Base-by-base conservation (phyloP, 371 early-diverging fungal species). In the Rhizopus arrhizus region DNA sequence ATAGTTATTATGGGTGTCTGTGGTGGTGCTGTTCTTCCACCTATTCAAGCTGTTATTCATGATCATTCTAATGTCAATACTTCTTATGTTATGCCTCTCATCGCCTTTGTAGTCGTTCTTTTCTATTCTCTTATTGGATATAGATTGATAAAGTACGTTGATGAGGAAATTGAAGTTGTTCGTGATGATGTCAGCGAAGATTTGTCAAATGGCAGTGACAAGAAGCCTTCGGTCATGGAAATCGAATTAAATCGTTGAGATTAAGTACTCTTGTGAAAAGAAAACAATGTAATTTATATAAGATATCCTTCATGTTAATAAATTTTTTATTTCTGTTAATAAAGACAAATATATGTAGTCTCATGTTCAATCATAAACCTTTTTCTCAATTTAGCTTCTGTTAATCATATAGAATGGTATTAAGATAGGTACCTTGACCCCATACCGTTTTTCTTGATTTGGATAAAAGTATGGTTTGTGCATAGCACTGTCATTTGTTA, bases 1-100 rank as follows among this genome's bases (percentile, higher is more conserved):
- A 34, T 57, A 78, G 78, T 76, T 42, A 65, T 79, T 33, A 74
- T 74, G 72, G 76, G 80, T 58, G 76, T 79, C 8, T 64, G 63
- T 48, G 80, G 80, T 33, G 80, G 80, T 49, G 74, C 74, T 5
- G 59, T 79, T 1, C 61, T 79, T 33, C 80, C 80, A 2, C 68
- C 76, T 13, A 32, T 79, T 29, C 72, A 72, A 63, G 80, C 73
- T n/a, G 61, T 70, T 8, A 63, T 70, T 41, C 68, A 70, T 22
- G 74, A 79, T 41, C 57, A 68, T 22, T 45, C 40, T 4, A 70
- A 62, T 45, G 69, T 75, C 16, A 67, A 79, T 29, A 61, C 72
- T 12, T 64, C 80, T 0, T 79, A 74, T 47, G 35, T 76, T 12
- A 62, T 79, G 32, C 68, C 74, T 13, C 59, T 79, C 2, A 58